Percentiles rank a stretch among this genome's conserved stretches.
Conservation (phyloP, 176 grass and related monocot genomes). For the Saccharum spontaneum region DNA sequence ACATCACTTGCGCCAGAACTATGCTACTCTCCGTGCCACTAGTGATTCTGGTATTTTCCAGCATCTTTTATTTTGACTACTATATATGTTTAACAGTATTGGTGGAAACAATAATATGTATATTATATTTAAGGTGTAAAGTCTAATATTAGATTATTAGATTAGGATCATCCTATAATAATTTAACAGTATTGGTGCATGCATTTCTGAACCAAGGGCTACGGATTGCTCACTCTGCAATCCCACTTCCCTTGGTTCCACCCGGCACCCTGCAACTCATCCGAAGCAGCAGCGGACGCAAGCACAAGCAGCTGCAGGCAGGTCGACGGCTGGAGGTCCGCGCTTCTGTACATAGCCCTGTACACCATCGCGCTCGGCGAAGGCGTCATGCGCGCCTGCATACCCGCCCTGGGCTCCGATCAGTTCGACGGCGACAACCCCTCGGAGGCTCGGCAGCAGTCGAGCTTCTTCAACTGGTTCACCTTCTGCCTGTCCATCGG, state of each 20-base stretch:
- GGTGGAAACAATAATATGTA: too few species aligned
- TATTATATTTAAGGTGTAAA: too few species aligned
- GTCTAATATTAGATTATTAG: too few species aligned
- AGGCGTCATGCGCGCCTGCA: slow-evolving; percentile 46
- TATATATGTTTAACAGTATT: too few species aligned
- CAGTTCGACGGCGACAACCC: slow-evolving; percentile 50
- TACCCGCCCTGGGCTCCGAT: slow-evolving; percentile 53
- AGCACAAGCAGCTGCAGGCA: slow-evolving; percentile 25
- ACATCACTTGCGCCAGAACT: too few species aligned
- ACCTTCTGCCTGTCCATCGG: too few species aligned
- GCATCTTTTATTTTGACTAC: too few species aligned
- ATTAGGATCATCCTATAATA: too few species aligned
- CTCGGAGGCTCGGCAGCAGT: too few species aligned
- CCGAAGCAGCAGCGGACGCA: background rate
- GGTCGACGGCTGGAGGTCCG: slow-evolving; percentile 37
- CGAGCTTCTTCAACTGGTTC: too few species aligned
- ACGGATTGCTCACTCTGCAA: slow-evolving; percentile 56
- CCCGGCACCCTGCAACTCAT: slow-evolving; percentile 22
- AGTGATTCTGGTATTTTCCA: slow-evolving; percentile 48
- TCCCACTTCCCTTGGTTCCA: slow-evolving; percentile 48
- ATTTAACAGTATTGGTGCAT: too few species aligned
- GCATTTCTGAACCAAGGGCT: slow-evolving; percentile 34
- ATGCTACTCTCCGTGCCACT: too few species aligned
- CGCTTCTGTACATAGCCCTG: slow-evolving; percentile 36
- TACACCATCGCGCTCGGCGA: slow-evolving; percentile 47